These are phyloP conservation scores for Cyberlindnera petersonii DNA, from an alignment of 805 yeast genomes.

Conservation along the genomic window DNA sequence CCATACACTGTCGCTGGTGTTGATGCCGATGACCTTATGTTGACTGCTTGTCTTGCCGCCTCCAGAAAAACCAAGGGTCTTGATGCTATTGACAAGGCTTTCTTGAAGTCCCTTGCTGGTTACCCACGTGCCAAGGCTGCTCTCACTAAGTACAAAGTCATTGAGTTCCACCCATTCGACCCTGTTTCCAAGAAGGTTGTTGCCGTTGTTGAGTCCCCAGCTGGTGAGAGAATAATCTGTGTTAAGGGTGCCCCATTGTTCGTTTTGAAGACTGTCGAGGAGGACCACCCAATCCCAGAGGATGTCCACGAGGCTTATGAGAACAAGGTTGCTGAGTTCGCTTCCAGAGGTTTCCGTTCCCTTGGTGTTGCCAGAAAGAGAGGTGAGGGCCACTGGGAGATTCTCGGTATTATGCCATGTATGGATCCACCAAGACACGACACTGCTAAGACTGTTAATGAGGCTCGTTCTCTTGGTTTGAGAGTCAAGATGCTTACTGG, in stretches of 20 bases:
- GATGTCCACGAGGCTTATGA: conserved; percentile 91
- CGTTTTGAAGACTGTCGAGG: conserved; percentile 94
- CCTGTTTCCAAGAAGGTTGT: conserved; percentile 97
- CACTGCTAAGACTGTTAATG: conserved; percentile 90
- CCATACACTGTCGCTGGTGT: conserved; percentile 98
- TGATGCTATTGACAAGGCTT: conserved; percentile 96
- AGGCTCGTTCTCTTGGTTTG: conserved; percentile 87
- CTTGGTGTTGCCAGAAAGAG: conserved; percentile 98
- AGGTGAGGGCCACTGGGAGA: conserved; percentile 98
- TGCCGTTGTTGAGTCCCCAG: conserved; percentile 93
- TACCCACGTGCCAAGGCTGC: conserved; percentile 94
- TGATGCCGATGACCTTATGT: conserved; percentile 91
- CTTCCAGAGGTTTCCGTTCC: conserved; percentile 97
- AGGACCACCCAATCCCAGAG: conserved; percentile 94
- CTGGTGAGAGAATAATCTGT: conserved; percentile 91
- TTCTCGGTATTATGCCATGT: conserved; percentile 96
- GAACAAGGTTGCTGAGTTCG: conserved; percentile 96
- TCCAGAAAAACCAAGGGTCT: conserved; percentile 97
- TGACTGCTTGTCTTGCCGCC: conserved; percentile 97
- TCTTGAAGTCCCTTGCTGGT: conserved; percentile 80
- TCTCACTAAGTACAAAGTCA: conserved; percentile 87
- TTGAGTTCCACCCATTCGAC: conserved; percentile 96
- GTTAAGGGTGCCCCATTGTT: conserved; percentile 98
- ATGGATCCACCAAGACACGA: conserved; percentile 99
- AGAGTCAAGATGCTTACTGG: conserved; percentile 98